phyloP scores from a whole-genome alignment of 2,329 filamentous ascomycete species.

The Aspergillus fructus region DNA sequence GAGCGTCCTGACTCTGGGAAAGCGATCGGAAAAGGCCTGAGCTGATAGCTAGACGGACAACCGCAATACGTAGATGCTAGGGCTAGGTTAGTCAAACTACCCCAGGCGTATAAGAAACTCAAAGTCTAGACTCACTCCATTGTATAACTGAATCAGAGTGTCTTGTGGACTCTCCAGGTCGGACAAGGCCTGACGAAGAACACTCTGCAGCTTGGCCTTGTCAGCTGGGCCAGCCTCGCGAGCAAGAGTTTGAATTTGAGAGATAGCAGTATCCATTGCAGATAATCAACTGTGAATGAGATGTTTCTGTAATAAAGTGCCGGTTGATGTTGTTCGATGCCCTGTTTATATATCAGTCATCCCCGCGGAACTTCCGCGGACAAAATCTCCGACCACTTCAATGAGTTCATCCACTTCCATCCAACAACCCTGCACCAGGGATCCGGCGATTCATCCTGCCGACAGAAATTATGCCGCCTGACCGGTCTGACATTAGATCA shows the following conservation, averaged over 20 bases:
- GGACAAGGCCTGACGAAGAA: conserved; percentile 7
- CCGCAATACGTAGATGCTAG: conserved; percentile 16
- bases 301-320: no score
- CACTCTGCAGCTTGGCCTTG: conserved; percentile 17
- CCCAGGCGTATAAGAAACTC: no score
- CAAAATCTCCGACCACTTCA: no score
- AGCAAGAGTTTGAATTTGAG: conserved; percentile 17
- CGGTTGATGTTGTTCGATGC: no score
- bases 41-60: conserved; percentile 19
- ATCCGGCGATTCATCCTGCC: no score
- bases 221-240: conserved; percentile 19
- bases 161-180: conserved; percentile 1
- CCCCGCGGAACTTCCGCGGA: no score
- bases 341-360: no score
- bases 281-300: no score
- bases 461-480: no score
- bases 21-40: conserved; percentile 17
- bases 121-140: not conserved
- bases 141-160: not conserved
- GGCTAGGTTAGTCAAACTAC: not conserved
- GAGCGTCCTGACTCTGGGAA: not conserved
- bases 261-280: not conserved
- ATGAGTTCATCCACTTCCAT: no score
- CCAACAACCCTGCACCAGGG: no score
- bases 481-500: no score